These are phyloP conservation scores for Leavenworthia alabamica DNA, from an alignment of 345 rosid species.

Conservation along the genomic window DNA sequence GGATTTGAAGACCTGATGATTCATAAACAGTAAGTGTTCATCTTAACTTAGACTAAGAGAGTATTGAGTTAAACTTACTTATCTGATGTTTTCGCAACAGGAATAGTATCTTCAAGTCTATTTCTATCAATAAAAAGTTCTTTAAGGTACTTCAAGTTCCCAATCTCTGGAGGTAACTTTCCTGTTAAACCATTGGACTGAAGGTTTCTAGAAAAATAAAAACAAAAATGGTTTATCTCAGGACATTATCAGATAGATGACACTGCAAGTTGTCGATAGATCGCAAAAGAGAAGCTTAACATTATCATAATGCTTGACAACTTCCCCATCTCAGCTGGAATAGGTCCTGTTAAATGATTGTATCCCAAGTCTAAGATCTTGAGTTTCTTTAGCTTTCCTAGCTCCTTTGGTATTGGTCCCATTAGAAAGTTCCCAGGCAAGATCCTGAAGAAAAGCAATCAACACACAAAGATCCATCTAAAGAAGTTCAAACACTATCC, in stretches of 20 bases:
- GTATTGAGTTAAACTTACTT: slow-evolving; percentile 14
- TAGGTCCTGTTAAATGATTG: slow-evolving; percentile 72
- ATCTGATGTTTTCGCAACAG: slow-evolving; percentile 29
- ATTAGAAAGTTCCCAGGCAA: slow-evolving; percentile 60
- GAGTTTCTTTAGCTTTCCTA: slow-evolving; percentile 71
- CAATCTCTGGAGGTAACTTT: slow-evolving; percentile 62
- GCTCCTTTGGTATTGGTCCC: slow-evolving; percentile 78
- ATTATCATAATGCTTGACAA: slow-evolving; percentile 46
- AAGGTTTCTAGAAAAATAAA: slow-evolving; percentile 59
- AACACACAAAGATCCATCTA: not conserved
- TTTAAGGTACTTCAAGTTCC: slow-evolving; percentile 61
- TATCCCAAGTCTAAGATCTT: slow-evolving; percentile 80
- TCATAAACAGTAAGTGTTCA: not conserved
- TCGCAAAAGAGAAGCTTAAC: slow-evolving; percentile 33
- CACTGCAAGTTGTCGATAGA: not conserved
- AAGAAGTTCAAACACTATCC: not conserved
- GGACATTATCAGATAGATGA: not conserved
- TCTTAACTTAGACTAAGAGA: not conserved
- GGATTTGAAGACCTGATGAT: slow-evolving; percentile 41
- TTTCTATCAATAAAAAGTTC: slow-evolving; percentile 78
- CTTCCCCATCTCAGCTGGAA: slow-evolving; percentile 78
- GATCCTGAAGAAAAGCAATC: slow-evolving; percentile 49
- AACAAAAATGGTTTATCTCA: not conserved
- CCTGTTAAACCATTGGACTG: slow-evolving; percentile 91
- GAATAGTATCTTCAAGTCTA: slow-evolving; percentile 76